Conservation (phyloP, 805 yeast genomes). For the Sugiyamaella mastotermitis region DNA sequence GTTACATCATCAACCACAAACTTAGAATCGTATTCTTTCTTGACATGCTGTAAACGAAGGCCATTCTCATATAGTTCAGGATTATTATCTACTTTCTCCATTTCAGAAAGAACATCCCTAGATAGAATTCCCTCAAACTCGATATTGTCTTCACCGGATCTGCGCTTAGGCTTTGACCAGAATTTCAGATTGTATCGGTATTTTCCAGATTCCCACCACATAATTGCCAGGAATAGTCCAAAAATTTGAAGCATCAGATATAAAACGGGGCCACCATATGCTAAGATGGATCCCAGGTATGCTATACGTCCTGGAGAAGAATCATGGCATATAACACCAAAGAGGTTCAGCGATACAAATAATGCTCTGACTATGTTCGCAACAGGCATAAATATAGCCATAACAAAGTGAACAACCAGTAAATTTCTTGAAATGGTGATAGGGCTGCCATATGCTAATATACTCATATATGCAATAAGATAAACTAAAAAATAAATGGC, state of each 20-base stretch:
- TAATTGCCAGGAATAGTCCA: constrained; percentile 19
- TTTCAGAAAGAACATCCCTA: constrained; percentile 25
- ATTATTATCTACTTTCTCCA: constrained; percentile 19
- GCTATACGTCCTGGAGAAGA: constrained; percentile 18
- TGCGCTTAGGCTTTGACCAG: not conserved
- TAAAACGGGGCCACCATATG: constrained; percentile 32
- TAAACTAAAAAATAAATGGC: constrained; percentile 29
- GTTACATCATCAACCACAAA: constrained; percentile 31
- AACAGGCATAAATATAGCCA: constrained; percentile 27
- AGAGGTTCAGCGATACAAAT: constrained; percentile 29
- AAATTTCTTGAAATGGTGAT: constrained; percentile 21
- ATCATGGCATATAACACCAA: constrained; percentile 28
- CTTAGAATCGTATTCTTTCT: constrained; percentile 23
- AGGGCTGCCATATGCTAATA: constrained; percentile 28
- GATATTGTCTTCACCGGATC: not conserved
- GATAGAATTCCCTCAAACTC: constrained; percentile 7
- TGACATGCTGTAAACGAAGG: constrained; percentile 26
- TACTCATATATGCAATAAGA: constrained; percentile 28
- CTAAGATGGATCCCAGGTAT: constrained; percentile 27
- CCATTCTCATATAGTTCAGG: constrained; percentile 22
- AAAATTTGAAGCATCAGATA: constrained; percentile 27
- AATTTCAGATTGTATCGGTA: constrained; percentile 18
- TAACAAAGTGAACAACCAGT: constrained; percentile 25
- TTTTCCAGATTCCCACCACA: constrained; percentile 33
- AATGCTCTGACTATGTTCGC: constrained; percentile 26